Conservation (phyloP, 148 eudicot species). For the Fagopyrum esculentum region DNA sequence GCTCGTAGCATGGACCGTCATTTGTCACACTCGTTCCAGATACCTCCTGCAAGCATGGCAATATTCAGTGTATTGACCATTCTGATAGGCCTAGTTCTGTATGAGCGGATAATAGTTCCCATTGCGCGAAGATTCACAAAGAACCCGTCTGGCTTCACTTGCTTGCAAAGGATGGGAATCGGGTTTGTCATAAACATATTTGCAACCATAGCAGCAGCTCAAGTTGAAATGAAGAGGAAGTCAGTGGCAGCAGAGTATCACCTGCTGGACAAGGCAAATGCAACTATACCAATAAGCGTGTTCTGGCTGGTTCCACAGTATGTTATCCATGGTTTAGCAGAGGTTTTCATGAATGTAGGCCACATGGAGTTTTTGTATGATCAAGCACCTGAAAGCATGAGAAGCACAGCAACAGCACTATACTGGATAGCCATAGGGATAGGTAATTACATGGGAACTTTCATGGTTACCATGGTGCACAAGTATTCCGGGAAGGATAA, state of each 20-base stretch:
- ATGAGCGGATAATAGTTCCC: constrained; percentile 53
- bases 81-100: constrained; percentile 30
- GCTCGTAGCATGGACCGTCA: constrained; percentile 54
- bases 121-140: constrained; percentile 33
- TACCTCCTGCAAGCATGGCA: constrained; percentile 51
- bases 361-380: constrained; percentile 52
- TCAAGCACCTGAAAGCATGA: constrained; percentile 57
- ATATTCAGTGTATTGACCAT: constrained; percentile 32
- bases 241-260: constrained; percentile 30
- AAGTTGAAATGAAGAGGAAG: constrained; percentile 42
- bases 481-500: constrained; percentile 27
- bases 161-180: constrained; percentile 54
- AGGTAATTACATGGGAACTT: constrained; percentile 44
- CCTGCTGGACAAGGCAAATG: constrained; percentile 33
- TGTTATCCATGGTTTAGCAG: constrained; percentile 37
- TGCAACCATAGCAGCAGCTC: constrained; percentile 30
- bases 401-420: constrained; percentile 42
- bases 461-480: constrained; percentile 44
- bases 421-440: constrained; percentile 33
- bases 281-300: constrained; percentile 39
- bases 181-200: constrained; percentile 40
- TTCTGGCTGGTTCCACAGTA: constrained; percentile 56
- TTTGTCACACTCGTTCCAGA: constrained; percentile 41
- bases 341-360: constrained; percentile 37
- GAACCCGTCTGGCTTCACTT: constrained; percentile 45